Evolutionary conservation across 257 asterid species (phyloP), one percentile per base, ranked within the genome.

Genomic region (Ligustrum vulgare): DNA sequence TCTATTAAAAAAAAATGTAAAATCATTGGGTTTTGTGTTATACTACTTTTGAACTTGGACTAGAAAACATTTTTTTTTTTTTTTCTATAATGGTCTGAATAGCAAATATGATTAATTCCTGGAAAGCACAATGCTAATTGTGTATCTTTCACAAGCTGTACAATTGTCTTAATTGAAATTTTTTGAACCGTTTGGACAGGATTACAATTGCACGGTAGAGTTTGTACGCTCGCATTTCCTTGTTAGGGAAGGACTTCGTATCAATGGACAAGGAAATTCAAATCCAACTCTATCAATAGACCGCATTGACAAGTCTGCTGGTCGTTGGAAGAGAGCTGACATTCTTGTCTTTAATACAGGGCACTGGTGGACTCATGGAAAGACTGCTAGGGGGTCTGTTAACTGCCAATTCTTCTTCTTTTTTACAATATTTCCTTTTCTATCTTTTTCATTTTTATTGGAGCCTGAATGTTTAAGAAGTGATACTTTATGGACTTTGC

Each of bases 321-420:
- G 80, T 23, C 97, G 97, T 78, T 95, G 99, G 99, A 84, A 77
- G 82, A 80, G 87, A 80, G 99, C 97, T 67, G 99, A 95, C 76
- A 95, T 95, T 86, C 96, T 95, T 12, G 86, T 93, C 79, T 95
- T 95, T 69, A 95, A 93, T 80, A 95, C 99, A 0, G 99, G 91
- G 41, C 99, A 95, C 69, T 95, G 99, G 99, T 95, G 99, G 99
- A 81, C 91, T 16, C 98, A 95, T 74, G 98, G 99, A 63, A 95
- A 95, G 90, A 95, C 98, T 58, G 86, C 99, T 49, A 93, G 97
- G 71, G 99, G 99, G 99, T 90, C 75, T 43, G 78, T 77, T 66
- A 58, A 31, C 54, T 49, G 13, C 2, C 47, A 51, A 8, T 5
- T 71, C 33, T 62, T 6, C 65, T 54, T 54, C 11, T n/a, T 54